Conservation (phyloP, 2,329 filamentous ascomycete genomes). For the Cadophora gregata region DNA sequence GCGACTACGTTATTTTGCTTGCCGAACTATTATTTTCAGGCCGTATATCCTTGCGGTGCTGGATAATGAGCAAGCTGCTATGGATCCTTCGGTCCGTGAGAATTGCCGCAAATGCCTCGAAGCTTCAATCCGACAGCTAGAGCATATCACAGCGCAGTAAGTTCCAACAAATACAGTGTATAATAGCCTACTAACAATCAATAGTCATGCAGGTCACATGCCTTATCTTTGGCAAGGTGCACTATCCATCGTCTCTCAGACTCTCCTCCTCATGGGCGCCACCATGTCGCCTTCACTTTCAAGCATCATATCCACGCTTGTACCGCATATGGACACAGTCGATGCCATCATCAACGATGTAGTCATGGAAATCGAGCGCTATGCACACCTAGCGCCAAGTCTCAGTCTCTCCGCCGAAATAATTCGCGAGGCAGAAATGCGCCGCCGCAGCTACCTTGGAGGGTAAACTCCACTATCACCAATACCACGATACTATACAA, state of each 20-base stretch:
- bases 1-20: constrained; percentile 81
- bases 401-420: constrained; percentile 79
- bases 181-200: constrained; percentile 21
- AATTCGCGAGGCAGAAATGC: constrained; percentile 77
- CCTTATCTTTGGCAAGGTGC: constrained; percentile 88
- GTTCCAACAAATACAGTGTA: constrained; percentile 43
- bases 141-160: constrained; percentile 79
- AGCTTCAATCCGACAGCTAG: constrained; percentile 78
- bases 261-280: constrained; percentile 81
- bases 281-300: constrained; percentile 78
- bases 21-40: constrained; percentile 84
- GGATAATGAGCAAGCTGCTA: constrained; percentile 74
- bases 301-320: constrained; percentile 65
- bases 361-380: constrained; percentile 75
- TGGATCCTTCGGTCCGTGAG: constrained; percentile 75
- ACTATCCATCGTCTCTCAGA: constrained; percentile 82
- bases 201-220: constrained; percentile 79
- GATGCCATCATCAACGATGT: constrained; percentile 81
- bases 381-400: constrained; percentile 77
- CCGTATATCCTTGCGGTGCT: constrained; percentile 83
- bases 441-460: constrained; percentile 66
- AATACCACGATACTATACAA: not conserved
- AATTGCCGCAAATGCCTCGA: constrained; percentile 84
- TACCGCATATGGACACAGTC: constrained; percentile 64
- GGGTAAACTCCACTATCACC: constrained; percentile 33